Percentiles rank a stretch among this genome's conserved stretches.
Conservation (phyloP, 148 eudicot genomes). For the Nepenthes gracilis region DNA sequence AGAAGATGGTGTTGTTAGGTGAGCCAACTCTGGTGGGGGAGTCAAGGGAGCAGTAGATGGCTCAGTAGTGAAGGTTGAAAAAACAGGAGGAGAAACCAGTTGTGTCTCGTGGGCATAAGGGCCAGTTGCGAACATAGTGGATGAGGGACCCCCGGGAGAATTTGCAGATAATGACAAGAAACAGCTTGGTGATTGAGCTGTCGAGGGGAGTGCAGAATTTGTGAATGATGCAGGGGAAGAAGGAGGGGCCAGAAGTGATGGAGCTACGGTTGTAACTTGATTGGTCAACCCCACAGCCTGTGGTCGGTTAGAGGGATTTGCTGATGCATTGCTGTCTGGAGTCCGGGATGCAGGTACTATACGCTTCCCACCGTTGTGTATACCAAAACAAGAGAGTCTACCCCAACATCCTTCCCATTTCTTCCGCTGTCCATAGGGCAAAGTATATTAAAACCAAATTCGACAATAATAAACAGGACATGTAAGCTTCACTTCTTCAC, state of each 20-base stretch:
- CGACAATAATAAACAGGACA: too few relatives aligned
- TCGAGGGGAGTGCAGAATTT: slow-evolving; percentile 82
- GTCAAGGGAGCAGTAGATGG: slow-evolving; percentile 98
- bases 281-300: slow-evolving; percentile 44
- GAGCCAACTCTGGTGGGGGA: slow-evolving; percentile 93
- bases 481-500: too few relatives aligned
- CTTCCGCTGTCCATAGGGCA: slow-evolving; percentile 33
- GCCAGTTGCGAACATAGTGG: slow-evolving; percentile 79
- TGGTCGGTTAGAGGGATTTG: slow-evolving; percentile 60
- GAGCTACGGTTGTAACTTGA: slow-evolving; percentile 47
- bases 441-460: too few relatives aligned
- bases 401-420: slow-evolving; percentile 88
- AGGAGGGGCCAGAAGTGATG: slow-evolving; percentile 91
- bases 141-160: slow-evolving; percentile 81
- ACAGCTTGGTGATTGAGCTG: slow-evolving; percentile 84
- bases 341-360: slow-evolving; percentile 87
- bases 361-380: slow-evolving; percentile 77
- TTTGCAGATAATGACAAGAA: slow-evolving; percentile 55
- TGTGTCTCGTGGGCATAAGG: slow-evolving; percentile 97
- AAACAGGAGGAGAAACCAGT: slow-evolving; percentile 92
- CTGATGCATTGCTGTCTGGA: slow-evolving; percentile 48
- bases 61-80: slow-evolving; percentile 90
- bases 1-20: slow-evolving; percentile 95
- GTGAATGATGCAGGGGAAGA: slow-evolving; percentile 93
- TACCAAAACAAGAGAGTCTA: slow-evolving; percentile 68